Evolutionary conservation across 495 filamentous ascomycete genomes (phyloP), one percentile per base, ranked within the genome.

Genomic region (Trichoderma orchidacearum): DNA sequence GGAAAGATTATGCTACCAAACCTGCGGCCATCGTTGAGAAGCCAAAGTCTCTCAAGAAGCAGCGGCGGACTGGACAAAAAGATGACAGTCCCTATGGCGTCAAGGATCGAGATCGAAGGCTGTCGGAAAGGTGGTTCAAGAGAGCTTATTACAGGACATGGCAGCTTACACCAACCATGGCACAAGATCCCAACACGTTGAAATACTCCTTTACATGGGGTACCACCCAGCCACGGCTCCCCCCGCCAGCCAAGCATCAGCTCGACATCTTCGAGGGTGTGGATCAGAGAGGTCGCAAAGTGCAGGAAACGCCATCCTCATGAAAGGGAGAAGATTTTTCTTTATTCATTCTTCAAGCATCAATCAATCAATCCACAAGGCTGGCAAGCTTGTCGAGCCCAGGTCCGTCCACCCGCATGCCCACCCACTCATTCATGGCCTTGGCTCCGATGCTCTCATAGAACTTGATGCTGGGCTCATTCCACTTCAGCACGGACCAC

Each of bases 401-500:
- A 50, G 86, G 79, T 30, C 84, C 84, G 59, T 93, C 88, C 15
- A 96, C 81, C 67, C 92, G 85, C 87, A 96, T 91, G 59, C 84
- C 83, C 62, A 88, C 81, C 93, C 93, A 97, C 65, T 93, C 91
- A 55, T 79, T 80, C 86, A 90, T 85, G 62, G 72, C 72, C 64
- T 71, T 79, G n/a, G 92, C 93, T 5, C 93, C 92, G 57, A 95
- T 75, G 59, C 79, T 76, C 64, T 85, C 78, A 64, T 98, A 97
- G 65, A 98, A 96, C 63, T 83, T 73, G 68, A 96, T 89, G 61
- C 81, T 86, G 36, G 87, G 86, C 73, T 88, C 80, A 69, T 98
- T 96, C 91, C 81, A 87, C 71, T 85, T 90, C 61, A 98, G 68
- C 62, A 95, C 91, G 64, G 81, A 88, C 93, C 93, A 98, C 71